Evolutionary conservation across 345 rosid species (phyloP).

Genomic region (Theobroma cacao): DNA sequence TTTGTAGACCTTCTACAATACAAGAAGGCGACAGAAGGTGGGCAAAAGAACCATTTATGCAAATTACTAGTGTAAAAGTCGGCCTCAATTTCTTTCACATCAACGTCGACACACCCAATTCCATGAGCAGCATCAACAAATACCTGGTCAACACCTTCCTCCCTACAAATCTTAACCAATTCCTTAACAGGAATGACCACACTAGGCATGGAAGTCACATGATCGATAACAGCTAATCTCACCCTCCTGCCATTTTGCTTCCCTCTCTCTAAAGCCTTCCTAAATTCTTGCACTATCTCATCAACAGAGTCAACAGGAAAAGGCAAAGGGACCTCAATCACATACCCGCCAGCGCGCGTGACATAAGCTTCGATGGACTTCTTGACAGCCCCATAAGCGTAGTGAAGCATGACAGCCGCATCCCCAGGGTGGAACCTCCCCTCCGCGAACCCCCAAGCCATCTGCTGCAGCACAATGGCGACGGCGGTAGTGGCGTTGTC

Average conservation of each 20-base stretch:
- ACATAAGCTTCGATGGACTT: conserved; percentile 89
- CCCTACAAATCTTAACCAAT: conserved; percentile 77
- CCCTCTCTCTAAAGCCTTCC: conserved; percentile 57
- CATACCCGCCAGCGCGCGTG: conserved; percentile 79
- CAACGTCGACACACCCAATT: conserved; percentile 81
- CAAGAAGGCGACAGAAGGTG: conserved; percentile 88
- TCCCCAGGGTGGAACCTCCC: conserved; percentile 68
- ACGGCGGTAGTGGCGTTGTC: conserved; percentile 97
- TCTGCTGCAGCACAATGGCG: conserved; percentile 70
- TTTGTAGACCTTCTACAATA: conserved; percentile 50
- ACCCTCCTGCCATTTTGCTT: conserved; percentile 61
- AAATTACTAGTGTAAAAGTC: conserved; percentile 87
- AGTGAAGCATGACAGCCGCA: conserved; percentile 81
- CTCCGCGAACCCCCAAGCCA: conserved; percentile 67
- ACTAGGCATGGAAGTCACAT: conserved; percentile 89
- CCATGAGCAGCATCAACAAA: conserved; percentile 97
- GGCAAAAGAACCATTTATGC: conserved; percentile 95
- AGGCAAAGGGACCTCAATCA: conserved; percentile 77
- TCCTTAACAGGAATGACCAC: conserved; percentile 81
- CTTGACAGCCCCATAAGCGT: conserved; percentile 79
- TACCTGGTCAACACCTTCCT: conserved; percentile 84
- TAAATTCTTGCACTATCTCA: conserved; percentile 64
- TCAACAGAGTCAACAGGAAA: conserved; percentile 69
- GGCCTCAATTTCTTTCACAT: conserved; percentile 87
- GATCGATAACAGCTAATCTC: conserved; percentile 89